These are phyloP conservation scores for Ilex paraguariensis DNA, from an alignment of 305 asterid species.

Conservation along the genomic window DNA sequence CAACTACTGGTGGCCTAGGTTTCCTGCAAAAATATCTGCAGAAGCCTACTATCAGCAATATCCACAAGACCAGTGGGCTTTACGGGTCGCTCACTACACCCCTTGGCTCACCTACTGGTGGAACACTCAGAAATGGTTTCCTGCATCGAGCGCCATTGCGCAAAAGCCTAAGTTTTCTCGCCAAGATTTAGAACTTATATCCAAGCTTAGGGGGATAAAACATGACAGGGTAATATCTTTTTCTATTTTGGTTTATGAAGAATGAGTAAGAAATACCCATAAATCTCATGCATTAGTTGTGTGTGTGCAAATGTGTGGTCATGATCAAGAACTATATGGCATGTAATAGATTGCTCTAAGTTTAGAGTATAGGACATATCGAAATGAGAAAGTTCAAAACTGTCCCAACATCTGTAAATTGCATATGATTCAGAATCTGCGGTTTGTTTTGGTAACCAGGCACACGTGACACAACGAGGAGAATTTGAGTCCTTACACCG, in stretches of 20 bases:
- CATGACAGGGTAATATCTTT: constrained; percentile 18
- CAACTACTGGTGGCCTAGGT: constrained; percentile 68
- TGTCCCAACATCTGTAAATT: neutral
- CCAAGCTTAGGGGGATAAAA: constrained; percentile 6
- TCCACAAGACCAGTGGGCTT: constrained; percentile 56
- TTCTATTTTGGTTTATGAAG: constrained; percentile 1
- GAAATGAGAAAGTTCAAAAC: no score
- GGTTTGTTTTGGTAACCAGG: constrained; percentile 27
- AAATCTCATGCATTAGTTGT: neutral
- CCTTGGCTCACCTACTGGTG: constrained; percentile 73
- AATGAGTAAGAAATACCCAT: no score
- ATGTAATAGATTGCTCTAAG: no score
- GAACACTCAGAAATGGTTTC: constrained; percentile 73
- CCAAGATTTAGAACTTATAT: constrained; percentile 37
- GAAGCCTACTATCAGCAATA: constrained; percentile 45
- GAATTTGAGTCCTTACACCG: constrained; percentile 54
- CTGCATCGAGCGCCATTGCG: constrained; percentile 38
- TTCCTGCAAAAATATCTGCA: constrained; percentile 40
- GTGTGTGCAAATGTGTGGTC: no score
- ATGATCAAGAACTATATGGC: no score
- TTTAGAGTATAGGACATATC: no score
- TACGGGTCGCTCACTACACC: constrained; percentile 51
- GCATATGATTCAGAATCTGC: constrained; percentile 1
- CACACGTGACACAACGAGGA: constrained; percentile 57
- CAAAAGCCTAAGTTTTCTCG: constrained; percentile 38